These are phyloP conservation scores for Colletotrichum tofieldiae DNA, from an alignment of 2,329 filamentous ascomycete genomes.

Conservation along the genomic window DNA sequence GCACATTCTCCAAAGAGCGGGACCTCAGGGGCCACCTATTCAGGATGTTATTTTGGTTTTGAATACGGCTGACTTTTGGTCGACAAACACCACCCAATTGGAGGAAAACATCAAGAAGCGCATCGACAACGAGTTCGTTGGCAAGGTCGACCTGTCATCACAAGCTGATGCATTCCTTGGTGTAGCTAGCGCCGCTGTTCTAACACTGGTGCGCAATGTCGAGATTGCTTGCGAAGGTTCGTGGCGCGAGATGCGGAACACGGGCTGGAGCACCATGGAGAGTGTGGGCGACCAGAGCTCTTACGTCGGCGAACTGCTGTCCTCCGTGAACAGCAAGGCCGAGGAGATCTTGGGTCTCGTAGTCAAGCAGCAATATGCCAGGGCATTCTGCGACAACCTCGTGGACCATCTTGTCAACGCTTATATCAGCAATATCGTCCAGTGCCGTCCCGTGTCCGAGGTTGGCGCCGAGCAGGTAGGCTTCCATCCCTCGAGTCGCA, in stretches of 20 bases:
- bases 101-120: slow-evolving; percentile 95
- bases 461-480: slow-evolving; percentile 90
- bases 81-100: slow-evolving; percentile 90
- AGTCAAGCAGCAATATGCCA: slow-evolving; percentile 92
- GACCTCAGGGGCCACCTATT: slow-evolving; percentile 67
- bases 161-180: slow-evolving; percentile 97
- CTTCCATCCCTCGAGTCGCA: background rate
- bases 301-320: slow-evolving; percentile 88
- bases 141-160: slow-evolving; percentile 88
- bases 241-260: slow-evolving; percentile 98
- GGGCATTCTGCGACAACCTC: slow-evolving; percentile 96
- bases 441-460: slow-evolving; percentile 92
- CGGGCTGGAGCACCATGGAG: slow-evolving; percentile 94
- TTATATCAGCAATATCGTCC: slow-evolving; percentile 88
- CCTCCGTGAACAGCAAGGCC: slow-evolving; percentile 79
- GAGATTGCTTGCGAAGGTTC: slow-evolving; percentile 86
- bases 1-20: slow-evolving; percentile 75
- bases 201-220: slow-evolving; percentile 86
- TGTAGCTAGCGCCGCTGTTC: slow-evolving; percentile 89
- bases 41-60: slow-evolving; percentile 89
- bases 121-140: slow-evolving; percentile 83
- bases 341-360: slow-evolving; percentile 83
- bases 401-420: slow-evolving; percentile 87
- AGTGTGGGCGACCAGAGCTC: slow-evolving; percentile 93
- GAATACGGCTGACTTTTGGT: slow-evolving; percentile 98